Evolutionary conservation across 1,139 yeast species (phyloP).

Genomic region (Oligophagozyma castellii): DNA sequence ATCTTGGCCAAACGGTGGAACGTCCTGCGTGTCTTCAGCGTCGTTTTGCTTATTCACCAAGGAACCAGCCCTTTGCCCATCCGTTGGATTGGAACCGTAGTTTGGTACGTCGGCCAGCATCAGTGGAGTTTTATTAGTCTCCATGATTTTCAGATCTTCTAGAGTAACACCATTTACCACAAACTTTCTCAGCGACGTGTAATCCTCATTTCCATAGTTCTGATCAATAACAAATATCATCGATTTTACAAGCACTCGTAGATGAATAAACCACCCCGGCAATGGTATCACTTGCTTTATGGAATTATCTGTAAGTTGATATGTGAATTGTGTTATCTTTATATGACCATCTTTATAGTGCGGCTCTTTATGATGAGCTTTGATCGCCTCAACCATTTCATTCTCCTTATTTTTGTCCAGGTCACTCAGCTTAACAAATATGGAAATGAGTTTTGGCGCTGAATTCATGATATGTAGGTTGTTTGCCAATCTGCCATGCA

Average conservation of each 20-base stretch:
- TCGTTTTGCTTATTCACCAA: neutral
- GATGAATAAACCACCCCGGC: slow-evolving; percentile 21
- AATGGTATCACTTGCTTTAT: slow-evolving; percentile 21
- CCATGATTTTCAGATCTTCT: slow-evolving; percentile 23
- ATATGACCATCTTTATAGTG: slow-evolving; percentile 12
- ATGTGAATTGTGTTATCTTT: slow-evolving; percentile 16
- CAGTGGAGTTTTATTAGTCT: no score
- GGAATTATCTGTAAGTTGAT: slow-evolving; percentile 17
- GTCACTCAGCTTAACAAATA: slow-evolving; percentile 20
- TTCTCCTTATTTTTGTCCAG: slow-evolving; percentile 1
- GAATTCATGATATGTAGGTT: slow-evolving; percentile 25
- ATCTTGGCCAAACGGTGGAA: slow-evolving; percentile 24
- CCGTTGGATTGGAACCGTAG: slow-evolving; percentile 1
- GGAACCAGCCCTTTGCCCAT: no score
- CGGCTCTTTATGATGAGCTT: slow-evolving; percentile 1
- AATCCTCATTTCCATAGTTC: slow-evolving; percentile 26
- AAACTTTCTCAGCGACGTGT: slow-evolving; percentile 25
- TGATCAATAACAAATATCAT: slow-evolving; percentile 20
- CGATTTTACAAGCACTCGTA: slow-evolving; percentile 20
- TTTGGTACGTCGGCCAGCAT: slow-evolving; percentile 1
- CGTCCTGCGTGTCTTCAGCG: slow-evolving; percentile 2
- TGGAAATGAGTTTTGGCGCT: slow-evolving; percentile 24
- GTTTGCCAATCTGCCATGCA: slow-evolving; percentile 25
- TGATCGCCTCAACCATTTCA: slow-evolving; percentile 3
- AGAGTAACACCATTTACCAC: slow-evolving; percentile 26